phyloP scores from a whole-genome alignment of 768 basidiomycete species.

The Kwoniella dejecticola region DNA sequence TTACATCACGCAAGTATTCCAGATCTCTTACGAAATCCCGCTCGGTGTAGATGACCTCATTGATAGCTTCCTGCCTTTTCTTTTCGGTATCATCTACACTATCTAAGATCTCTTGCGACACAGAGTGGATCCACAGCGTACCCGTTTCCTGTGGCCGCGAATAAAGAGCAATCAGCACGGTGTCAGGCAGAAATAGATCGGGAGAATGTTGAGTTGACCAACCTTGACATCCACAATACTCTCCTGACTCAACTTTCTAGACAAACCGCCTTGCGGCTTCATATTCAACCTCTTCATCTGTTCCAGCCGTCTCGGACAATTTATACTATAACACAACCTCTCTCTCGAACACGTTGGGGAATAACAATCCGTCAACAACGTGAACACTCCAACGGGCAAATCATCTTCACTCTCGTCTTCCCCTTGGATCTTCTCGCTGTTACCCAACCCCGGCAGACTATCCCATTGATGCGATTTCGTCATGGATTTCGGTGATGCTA shows the following conservation, averaged over 20 bases:
- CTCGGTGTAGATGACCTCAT: slow-evolving; percentile 92
- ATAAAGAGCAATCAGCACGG: too few relatives aligned
- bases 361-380: slow-evolving; percentile 94
- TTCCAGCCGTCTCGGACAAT: slow-evolving; percentile 88
- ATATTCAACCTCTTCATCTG: slow-evolving; percentile 93
- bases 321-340: slow-evolving; percentile 94
- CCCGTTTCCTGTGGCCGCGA: slow-evolving; percentile 66
- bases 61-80: slow-evolving; percentile 95
- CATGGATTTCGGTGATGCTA: slow-evolving; percentile 31
- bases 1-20: slow-evolving; percentile 93
- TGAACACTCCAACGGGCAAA: slow-evolving; percentile 91
- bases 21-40: slow-evolving; percentile 96
- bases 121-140: slow-evolving; percentile 92
- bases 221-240: slow-evolving; percentile 78
- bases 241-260: slow-evolving; percentile 77
- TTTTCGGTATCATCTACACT: slow-evolving; percentile 91
- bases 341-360: slow-evolving; percentile 95
- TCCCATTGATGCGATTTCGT: slow-evolving; percentile 21
- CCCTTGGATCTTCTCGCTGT: slow-evolving; percentile 25
- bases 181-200: too few relatives aligned
- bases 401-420: slow-evolving; percentile 50
- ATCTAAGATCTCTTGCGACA: slow-evolving; percentile 89
- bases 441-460: too few relatives aligned
- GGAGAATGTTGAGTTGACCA: slow-evolving; percentile 22
- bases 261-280: slow-evolving; percentile 86